A percentile compares a stretch with the other conserved stretches of the same genome.
phyloP scores from a whole-genome alignment of 2,329 filamentous ascomycete species.

The Aschersonia sp. region DNA sequence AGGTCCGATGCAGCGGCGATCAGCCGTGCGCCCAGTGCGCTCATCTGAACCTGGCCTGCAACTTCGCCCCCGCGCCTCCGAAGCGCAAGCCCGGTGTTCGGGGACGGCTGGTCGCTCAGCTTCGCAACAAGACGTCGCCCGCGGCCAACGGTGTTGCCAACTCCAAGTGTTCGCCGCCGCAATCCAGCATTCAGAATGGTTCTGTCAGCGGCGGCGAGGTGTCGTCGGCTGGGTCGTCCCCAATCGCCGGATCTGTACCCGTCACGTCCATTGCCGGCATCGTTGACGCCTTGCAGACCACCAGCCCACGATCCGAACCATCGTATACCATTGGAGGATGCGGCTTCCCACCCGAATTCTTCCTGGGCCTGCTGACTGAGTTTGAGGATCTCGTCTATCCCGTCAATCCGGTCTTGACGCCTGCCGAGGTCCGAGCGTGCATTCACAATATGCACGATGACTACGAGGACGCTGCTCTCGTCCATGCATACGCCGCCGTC shows the following conservation, averaged over 20 bases:
- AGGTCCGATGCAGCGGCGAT: slow-evolving; percentile 20
- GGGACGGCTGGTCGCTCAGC: slow-evolving; percentile 19
- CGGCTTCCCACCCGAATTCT: slow-evolving; percentile 16
- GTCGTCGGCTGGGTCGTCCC: slow-evolving; percentile 6
- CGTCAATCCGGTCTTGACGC: slow-evolving; percentile 18
- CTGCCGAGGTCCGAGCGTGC: slow-evolving; percentile 15
- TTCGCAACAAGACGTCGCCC: slow-evolving; percentile 12
- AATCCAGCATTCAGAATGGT: not conserved
- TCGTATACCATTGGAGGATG: slow-evolving; percentile 2
- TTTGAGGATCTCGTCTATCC: slow-evolving; percentile 22
- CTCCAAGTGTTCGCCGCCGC: slow-evolving; percentile 2
- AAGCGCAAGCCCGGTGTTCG: slow-evolving; percentile 20
- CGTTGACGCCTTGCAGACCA: slow-evolving; percentile 5
- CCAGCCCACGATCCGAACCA: slow-evolving; percentile 1
- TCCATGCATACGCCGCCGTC: slow-evolving; percentile 20
- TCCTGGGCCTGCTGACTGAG: slow-evolving; percentile 16
- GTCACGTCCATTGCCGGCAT: slow-evolving; percentile 13
- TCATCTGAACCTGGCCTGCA: slow-evolving; percentile 18
- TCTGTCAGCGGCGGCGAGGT: slow-evolving; percentile 2
- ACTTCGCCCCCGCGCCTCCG: slow-evolving; percentile 16
- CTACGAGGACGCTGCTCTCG: slow-evolving; percentile 19
- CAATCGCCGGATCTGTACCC: slow-evolving; percentile 1
- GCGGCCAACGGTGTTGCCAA: not conserved
- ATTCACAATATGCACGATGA: slow-evolving; percentile 17
- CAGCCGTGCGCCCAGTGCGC: slow-evolving; percentile 21